Evolutionary conservation across 2,329 filamentous ascomycete genomes (phyloP).

Genomic region (Dactylonectria estremocensis): DNA sequence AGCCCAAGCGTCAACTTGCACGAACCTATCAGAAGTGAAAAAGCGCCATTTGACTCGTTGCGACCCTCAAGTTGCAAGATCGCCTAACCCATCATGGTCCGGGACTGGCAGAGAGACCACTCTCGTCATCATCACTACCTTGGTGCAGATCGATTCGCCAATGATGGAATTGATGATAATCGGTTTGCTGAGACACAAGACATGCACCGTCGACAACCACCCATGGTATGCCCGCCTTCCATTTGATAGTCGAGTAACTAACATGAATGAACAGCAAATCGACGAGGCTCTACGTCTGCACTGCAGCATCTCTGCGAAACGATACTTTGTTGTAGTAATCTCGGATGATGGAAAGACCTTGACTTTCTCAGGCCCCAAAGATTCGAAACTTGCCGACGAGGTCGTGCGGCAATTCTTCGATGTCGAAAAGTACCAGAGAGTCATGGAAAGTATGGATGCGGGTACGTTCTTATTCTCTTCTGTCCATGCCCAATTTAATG

Average conservation of each 20-base stretch:
- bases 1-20: constrained; percentile 13
- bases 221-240: constrained; percentile 53
- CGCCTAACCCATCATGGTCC: constrained; percentile 55
- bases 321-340: constrained; percentile 68
- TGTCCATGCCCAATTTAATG: background rate
- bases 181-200: constrained; percentile 56
- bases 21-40: constrained; percentile 2
- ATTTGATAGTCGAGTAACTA: constrained; percentile 22
- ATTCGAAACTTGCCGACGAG: constrained; percentile 54
- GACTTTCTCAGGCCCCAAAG: constrained; percentile 62
- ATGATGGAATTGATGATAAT: constrained; percentile 50
- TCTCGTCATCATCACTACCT: constrained; percentile 54
- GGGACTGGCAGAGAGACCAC: constrained; percentile 57
- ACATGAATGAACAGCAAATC: constrained; percentile 59
- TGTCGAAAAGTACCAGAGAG: constrained; percentile 58
- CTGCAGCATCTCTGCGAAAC: constrained; percentile 66
- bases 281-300: constrained; percentile 66
- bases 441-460: constrained; percentile 56
- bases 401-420: constrained; percentile 64
- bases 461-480: constrained; percentile 51
- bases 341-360: constrained; percentile 63
- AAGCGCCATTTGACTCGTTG: background rate
- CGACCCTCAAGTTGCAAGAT: background rate
- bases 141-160: constrained; percentile 48
- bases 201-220: constrained; percentile 55